These are phyloP conservation scores for Gossypium longicalyx DNA, from an alignment of 345 rosid genomes.

Conservation along the genomic window DNA sequence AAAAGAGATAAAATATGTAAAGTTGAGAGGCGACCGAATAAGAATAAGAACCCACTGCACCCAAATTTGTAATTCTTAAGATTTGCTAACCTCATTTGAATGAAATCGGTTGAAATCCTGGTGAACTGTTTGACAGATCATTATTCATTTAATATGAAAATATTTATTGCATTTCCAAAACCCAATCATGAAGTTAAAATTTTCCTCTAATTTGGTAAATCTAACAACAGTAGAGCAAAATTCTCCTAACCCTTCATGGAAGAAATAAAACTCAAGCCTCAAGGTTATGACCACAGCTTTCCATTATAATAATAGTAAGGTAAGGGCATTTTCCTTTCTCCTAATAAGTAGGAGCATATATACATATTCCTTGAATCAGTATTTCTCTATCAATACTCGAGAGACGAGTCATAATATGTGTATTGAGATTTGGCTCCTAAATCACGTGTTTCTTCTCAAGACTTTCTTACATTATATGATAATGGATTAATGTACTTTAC, in stretches of 20 bases:
- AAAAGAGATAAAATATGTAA: constrained; percentile 19
- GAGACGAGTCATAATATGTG: too few relatives aligned
- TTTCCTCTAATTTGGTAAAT: background rate
- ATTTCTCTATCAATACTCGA: too few relatives aligned
- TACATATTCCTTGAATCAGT: too few relatives aligned
- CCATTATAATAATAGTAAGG: constrained; percentile 8
- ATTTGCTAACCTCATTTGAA: constrained; percentile 12
- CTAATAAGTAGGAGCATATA: too few relatives aligned
- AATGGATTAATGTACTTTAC: too few relatives aligned
- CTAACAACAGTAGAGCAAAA: background rate
- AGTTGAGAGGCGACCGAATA: constrained; percentile 29
- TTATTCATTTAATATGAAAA: background rate
- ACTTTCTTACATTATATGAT: too few relatives aligned
- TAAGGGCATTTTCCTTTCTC: background rate
- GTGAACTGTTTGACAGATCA: constrained; percentile 16
- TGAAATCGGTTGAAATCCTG: constrained; percentile 16
- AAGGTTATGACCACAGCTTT: constrained; percentile 28
- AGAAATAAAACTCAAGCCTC: constrained; percentile 1
- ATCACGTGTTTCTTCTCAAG: too few relatives aligned
- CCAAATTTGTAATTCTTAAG: constrained; percentile 25
- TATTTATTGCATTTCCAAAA: background rate
- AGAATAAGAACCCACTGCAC: constrained; percentile 36
- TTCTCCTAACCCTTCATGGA: background rate
- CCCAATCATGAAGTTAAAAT: too few relatives aligned
- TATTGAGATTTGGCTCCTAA: too few relatives aligned